phyloP scores from a whole-genome alignment of 441 rosid species.

The Dalechampia spathulata region DNA sequence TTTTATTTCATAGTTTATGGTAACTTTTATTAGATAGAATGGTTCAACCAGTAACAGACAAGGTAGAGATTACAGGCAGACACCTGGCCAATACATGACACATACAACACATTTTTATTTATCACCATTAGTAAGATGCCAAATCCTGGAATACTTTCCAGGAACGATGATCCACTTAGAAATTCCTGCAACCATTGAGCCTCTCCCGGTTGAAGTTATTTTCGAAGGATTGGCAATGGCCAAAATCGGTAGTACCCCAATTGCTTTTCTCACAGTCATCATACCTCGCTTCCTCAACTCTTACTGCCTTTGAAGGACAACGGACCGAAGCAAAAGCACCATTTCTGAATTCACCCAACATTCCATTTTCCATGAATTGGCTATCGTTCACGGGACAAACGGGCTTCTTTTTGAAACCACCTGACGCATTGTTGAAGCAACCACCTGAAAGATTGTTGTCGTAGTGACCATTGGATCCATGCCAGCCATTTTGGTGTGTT shows the following conservation, averaged over 20 bases:
- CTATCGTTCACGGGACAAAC: not conserved
- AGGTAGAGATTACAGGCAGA: not conserved
- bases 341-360: not conserved
- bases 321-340: not conserved
- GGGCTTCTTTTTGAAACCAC: not conserved
- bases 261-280: not conserved
- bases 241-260: not conserved
- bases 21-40: too few relatives aligned
- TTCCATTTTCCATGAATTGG: not conserved
- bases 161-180: not conserved
- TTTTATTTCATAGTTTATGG: too few relatives aligned
- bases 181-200: not conserved
- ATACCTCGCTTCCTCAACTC: not conserved
- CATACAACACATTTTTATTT: not conserved
- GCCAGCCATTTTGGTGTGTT: not conserved
- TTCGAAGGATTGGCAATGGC: not conserved
- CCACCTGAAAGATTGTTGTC: too few relatives aligned
- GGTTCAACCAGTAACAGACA: too few relatives aligned
- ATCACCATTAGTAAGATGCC: not conserved
- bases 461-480: not conserved
- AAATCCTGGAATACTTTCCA: not conserved
- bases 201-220: not conserved
- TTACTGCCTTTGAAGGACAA: not conserved
- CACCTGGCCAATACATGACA: not conserved
- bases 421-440: not conserved